Percentiles rank a stretch among this genome's conserved stretches.
Evolutionary conservation across 2,329 filamentous ascomycete genomes (phyloP).

Genomic region (Scytalidium sp.): DNA sequence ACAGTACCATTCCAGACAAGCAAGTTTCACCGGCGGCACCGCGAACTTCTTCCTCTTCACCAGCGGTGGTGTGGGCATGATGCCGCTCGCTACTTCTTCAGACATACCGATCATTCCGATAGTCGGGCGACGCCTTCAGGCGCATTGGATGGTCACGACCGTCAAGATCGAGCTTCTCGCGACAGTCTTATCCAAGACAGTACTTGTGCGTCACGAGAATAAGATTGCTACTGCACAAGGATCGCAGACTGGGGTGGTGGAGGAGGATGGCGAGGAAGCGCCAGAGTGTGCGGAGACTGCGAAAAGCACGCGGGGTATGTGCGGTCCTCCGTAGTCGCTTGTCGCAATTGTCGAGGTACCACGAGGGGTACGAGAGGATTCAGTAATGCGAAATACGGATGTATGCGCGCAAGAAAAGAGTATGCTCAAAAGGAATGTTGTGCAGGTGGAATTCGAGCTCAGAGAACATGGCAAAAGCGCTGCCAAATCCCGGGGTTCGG

Average conservation of each 20-base stretch:
- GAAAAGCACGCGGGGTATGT: no score
- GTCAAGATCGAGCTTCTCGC: neutral
- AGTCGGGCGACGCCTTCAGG: neutral
- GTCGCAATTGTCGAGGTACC: no score
- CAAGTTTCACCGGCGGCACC: conserved; percentile 45
- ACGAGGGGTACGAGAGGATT: no score
- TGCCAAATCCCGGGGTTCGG: neutral
- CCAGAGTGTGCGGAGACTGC: no score
- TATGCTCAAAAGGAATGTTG: neutral
- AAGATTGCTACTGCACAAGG: no score
- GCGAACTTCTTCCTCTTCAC: conserved; percentile 22
- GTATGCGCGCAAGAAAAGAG: neutral
- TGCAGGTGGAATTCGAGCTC: neutral
- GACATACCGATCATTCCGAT: neutral
- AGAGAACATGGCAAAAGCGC: neutral
- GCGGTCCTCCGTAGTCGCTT: no score
- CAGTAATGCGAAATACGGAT: no score
- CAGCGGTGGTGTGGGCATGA: neutral
- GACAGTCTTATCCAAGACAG: neutral
- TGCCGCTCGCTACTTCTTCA: neutral
- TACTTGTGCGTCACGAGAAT: neutral
- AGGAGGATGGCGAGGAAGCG: no score
- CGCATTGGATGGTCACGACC: neutral
- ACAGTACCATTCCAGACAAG: conserved; percentile 48
- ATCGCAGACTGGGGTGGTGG: no score